A percentile compares a stretch with the other conserved stretches of the same genome.
These are phyloP conservation scores for Vigna radiata DNA, from an alignment of 306 rosid genomes.

Conservation along the genomic window DNA sequence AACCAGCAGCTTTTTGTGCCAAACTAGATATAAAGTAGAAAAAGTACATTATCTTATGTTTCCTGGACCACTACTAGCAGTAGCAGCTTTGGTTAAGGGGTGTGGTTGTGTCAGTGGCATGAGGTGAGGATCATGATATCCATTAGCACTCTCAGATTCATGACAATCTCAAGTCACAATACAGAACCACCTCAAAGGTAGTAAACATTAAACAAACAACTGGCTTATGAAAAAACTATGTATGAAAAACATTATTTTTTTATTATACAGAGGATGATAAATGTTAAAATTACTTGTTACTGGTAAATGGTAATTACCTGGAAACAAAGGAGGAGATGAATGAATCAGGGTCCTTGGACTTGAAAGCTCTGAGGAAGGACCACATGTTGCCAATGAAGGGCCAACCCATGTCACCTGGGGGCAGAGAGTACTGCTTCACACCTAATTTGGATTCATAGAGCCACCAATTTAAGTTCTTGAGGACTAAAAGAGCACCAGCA, in stretches of 20 bases:
- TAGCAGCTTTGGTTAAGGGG: conserved; percentile 39
- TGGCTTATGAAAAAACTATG: neutral
- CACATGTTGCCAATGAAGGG: conserved; percentile 97
- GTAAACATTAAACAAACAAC: neutral
- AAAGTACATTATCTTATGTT: conserved; percentile 26
- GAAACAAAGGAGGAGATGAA: conserved; percentile 68
- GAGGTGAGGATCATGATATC: conserved; percentile 1
- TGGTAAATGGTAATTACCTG: conserved; percentile 54
- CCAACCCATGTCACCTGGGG: conserved; percentile 93
- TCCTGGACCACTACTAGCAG: conserved; percentile 33
- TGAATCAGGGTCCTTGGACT: conserved; percentile 78
- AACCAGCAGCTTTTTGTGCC: neutral
- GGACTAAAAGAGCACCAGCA: conserved; percentile 29
- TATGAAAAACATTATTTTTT: neutral
- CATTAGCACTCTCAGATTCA: neutral
- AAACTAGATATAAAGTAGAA: conserved; percentile 20
- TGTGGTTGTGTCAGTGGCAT: neutral
- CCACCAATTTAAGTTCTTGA: conserved; percentile 67
- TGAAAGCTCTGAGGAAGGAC: conserved; percentile 92
- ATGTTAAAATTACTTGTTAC: neutral
- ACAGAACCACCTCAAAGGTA: neutral
- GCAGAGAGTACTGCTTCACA: conserved; percentile 60
- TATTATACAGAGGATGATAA: neutral
- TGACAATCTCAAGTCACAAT: neutral
- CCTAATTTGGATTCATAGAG: conserved; percentile 70